phyloP scores from a whole-genome alignment of 495 filamentous ascomycete genomes.

The Neurospora sublineolata region DNA sequence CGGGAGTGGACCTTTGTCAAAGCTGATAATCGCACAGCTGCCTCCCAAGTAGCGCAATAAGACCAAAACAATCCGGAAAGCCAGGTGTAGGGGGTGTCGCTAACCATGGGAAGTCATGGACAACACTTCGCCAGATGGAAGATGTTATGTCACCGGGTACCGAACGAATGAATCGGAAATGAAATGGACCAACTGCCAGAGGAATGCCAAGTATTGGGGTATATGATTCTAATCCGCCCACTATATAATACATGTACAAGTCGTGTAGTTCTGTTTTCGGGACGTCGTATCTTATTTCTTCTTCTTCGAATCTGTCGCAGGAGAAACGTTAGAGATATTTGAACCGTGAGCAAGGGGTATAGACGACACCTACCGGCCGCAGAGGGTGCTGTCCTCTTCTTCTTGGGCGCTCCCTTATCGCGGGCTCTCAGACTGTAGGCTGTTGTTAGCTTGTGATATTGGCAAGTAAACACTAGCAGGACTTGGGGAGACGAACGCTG shows the following conservation, averaged over 20 bases:
- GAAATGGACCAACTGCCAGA: not conserved
- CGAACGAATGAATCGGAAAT: not conserved
- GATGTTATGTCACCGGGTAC: not conserved
- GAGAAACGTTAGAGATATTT: conserved; percentile 6
- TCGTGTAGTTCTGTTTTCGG: not conserved
- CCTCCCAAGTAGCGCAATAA: not conserved
- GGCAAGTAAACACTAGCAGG: not conserved
- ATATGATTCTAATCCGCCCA: conserved; percentile 14
- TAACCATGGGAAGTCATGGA: not conserved
- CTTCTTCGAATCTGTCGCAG: conserved; percentile 14
- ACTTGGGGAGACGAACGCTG: conserved; percentile 28
- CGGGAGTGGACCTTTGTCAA: not conserved
- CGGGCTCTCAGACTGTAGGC: conserved; percentile 51
- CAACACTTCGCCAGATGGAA: not conserved
- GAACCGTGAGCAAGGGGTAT: not conserved
- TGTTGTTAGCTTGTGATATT: conserved; percentile 15
- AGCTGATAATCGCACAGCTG: not conserved
- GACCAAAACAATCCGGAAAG: not conserved
- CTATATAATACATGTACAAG: conserved; percentile 14
- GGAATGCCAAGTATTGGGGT: conserved; percentile 6
- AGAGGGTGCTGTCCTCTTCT: conserved; percentile 49
- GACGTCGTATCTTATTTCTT: conserved; percentile 11
- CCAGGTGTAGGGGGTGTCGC: not conserved
- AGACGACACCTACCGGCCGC: conserved; percentile 43
- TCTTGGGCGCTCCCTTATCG: conserved; percentile 86